Base-by-base conservation (phyloP, 352 stramenopile species). In the Phytophthora quininea region DNA sequence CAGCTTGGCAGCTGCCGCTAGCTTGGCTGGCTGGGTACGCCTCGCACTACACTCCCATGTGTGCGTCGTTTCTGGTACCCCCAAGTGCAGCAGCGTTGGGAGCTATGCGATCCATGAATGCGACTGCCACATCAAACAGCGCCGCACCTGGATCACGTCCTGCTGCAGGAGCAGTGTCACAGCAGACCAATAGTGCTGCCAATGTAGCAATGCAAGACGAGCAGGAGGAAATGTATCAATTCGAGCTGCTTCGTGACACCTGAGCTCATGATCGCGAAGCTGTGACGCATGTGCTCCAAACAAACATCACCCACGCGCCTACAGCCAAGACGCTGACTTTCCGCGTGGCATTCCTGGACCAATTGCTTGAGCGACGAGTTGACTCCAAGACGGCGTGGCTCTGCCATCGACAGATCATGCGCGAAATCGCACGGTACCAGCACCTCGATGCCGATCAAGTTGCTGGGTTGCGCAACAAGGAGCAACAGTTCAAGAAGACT, bases 351-450 rank as follows among this genome's bases (percentile, higher is more conserved):
- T 91, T 93, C 60, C 72, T 93, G 47, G 77, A 79, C 24, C 82
- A 92, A 52, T 73, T 93, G 42, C 64, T 91, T 7, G 60, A 59
- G 33, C 82, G 86, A 14, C 76, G 80, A 30, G 84, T 92, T 24
- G 86, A 93, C 61, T 74, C 84, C 10, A 91, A 92, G 73, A 93
- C 84, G 2, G 86, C 86, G 59, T 93, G 86, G 86, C 73, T 91
- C 52, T 91, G 84, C 57, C 82, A 92, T 71, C 80, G 77, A 0
- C 84, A 91, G 74, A 92, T 91, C 67, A 86, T 91, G 77, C 84
- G 84, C 46, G 84, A 92, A 38, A 86, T 91, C 48, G 75, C 79
- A n/a, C 74, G 79, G 30, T 91, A 86, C 54, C 81, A 90, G 38
- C 67, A 93, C 50, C 62, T 93, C 38, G 80, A 89, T 52, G 82